Evolutionary conservation across 2,329 filamentous ascomycete species (phyloP), one percentile per base, ranked within the genome.

Genomic region (Dactylella cylindrospora): DNA sequence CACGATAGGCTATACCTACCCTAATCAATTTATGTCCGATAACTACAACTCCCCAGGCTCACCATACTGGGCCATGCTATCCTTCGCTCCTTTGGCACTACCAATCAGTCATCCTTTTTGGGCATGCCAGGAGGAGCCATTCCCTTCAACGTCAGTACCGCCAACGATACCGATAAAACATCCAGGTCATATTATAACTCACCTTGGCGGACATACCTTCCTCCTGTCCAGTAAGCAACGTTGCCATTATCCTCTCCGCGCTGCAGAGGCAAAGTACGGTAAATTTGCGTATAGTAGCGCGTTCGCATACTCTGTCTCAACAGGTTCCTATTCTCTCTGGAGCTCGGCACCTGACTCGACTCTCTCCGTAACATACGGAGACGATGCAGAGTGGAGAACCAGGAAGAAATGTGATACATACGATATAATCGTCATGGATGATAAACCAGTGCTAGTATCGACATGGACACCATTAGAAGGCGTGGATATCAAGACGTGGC

Each of bases 181-280:
- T 40, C 86, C 86, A 0, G 80, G 84, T 0, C 86, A 90, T 69
- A 89, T 90, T 64, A 80, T 83, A 71, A 80, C 84, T 67, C 80
- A 82, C 65, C 78, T 82, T 13, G 85, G 84, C n/a, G 84, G 83
- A 0, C 86, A 90, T 71, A 84, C 83, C 38, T 86, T 90, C 77
- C 77, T 90, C 19, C 78, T 90, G 5, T 85, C 82, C 3, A 86
- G 84, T 0, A 86, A 87, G 1, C 86, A 91, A 71, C 84, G 84
- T n/a, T 90, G 86, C 72, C 84, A 86, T 71, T 90, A 90, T 70
- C 84, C 86, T 0, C 84, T 90, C 76, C 87, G 87, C 72, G 86
- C 84, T 49, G 88, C 86, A 0, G 86, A 90, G 71, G 85, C 86
- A 64, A 90, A 90, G 70, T 90, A 90, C 71, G 86, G 86, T 39